Base-by-base conservation (phyloP, 176 grass and related monocot genomes). In the Thinopyrum elongatum region DNA sequence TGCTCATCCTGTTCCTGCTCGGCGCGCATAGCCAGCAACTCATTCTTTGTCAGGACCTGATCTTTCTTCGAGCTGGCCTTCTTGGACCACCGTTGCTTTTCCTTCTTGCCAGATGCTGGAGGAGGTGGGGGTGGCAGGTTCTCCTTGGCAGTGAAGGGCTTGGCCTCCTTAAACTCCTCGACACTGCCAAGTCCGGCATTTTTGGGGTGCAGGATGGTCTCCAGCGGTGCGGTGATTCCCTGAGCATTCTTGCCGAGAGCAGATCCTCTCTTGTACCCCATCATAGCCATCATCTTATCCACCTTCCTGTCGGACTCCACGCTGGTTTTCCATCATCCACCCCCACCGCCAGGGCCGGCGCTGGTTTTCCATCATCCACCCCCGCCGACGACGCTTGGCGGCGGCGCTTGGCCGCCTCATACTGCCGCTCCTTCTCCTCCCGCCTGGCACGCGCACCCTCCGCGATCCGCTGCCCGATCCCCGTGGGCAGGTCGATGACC, bases 161-260 rank as follows among this genome's bases (percentile, higher is more conserved):
- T 98, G 73, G 89, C 83, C 60, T 93, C 95, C 86, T 93, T 93
- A 80, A 93, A 98, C 22, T 88, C 89, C 36, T 98, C 87, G 2
- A 98, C 90, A 3, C 95, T 92, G 19, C 95, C 92, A 2, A 95
- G 88, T 3, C 92, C 93, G 1, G 92, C 90, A 3, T 93, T 95
- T 60, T 98, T 98, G 10, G 93, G 93, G 14, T 93, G 92, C 47
- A 82, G 23, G 27, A 61, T 86, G 39, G 42, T 61, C 72, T 93
- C 82, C 17, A 98, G 7, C 0, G 95, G 90, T 0, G 75, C 65
- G 0, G 85, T 74, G 21, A 91, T 98, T 7, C 95, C 93, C 71
- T 95, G 92, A 10, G 60, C 70, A 51, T 95, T 86, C 89, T 95
- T 97, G 49, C 92, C 95, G 2, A 97, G 88, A 10, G 92, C 95